Evolutionary conservation across 768 basidiomycete genomes (phyloP).

Genomic region (Mycena rosella): DNA sequence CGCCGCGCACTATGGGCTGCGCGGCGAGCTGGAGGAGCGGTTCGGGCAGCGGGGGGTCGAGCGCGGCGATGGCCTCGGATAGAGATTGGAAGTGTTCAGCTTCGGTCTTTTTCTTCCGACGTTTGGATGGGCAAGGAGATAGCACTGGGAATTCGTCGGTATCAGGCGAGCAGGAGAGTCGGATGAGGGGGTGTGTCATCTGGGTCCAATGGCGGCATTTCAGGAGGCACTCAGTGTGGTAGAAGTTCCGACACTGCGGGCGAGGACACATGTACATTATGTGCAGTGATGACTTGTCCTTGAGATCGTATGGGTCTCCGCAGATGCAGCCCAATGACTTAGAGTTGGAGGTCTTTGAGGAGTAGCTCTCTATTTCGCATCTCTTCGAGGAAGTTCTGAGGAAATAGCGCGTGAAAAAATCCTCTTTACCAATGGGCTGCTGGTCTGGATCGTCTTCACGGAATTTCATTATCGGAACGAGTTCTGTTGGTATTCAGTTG

Average conservation of each 20-base stretch:
- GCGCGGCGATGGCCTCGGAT: background rate
- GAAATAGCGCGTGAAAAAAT: conserved; percentile 20
- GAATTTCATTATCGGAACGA: background rate
- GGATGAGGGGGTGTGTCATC: conserved; percentile 2
- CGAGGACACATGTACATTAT: conserved; percentile 33
- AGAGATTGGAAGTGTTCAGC: background rate
- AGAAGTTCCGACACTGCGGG: conserved; percentile 21
- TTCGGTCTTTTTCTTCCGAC: too few relatives aligned
- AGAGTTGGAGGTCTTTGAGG: background rate
- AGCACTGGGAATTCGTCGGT: background rate
- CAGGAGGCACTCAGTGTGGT: conserved; percentile 25
- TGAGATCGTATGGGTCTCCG: conserved; percentile 17
- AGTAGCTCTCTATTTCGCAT: conserved; percentile 3
- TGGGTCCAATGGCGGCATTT: conserved; percentile 13
- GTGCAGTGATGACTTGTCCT: background rate
- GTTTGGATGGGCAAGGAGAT: background rate
- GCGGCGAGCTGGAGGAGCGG: conserved; percentile 21
- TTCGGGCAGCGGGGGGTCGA: background rate
- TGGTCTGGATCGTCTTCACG: conserved; percentile 27
- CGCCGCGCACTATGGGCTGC: conserved; percentile 33
- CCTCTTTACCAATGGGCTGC: background rate
- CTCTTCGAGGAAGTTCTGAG: background rate
- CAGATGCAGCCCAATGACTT: conserved; percentile 22
- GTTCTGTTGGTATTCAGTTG: background rate
- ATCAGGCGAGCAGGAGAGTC: conserved; percentile 14